Evolutionary conservation across 129 eudicot genomes (phyloP).

Genomic region (Saposhnikovia divaricata): DNA sequence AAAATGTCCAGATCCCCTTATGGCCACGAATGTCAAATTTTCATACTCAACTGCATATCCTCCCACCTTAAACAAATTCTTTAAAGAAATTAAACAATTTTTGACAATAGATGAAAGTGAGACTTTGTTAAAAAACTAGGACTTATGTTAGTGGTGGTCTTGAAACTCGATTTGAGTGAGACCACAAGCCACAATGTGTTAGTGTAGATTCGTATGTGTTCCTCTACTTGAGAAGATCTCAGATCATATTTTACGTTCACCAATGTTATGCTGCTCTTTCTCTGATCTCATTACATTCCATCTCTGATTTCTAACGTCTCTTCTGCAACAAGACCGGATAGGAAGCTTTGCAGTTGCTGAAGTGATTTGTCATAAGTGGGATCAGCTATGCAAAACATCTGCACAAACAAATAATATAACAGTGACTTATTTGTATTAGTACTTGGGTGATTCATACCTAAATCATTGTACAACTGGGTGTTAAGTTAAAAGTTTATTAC

Average conservation of each 20-base stretch:
- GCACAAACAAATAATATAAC: conserved; percentile 13
- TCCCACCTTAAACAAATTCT: conserved; percentile 28
- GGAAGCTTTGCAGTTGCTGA: conserved; percentile 87
- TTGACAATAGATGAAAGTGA: no score
- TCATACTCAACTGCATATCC: conserved; percentile 42
- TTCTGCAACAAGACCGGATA: conserved; percentile 75
- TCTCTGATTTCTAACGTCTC: conserved; percentile 87
- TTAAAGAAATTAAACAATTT: no score
- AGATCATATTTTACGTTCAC: no score
- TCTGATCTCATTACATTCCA: conserved; percentile 34
- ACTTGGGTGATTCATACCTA: background rate
- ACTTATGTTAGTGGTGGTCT: no score
- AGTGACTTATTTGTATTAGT: background rate
- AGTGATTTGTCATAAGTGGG: conserved; percentile 89
- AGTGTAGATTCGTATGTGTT: no score
- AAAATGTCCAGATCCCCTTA: conserved; percentile 58
- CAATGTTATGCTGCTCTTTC: no score
- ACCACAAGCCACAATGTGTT: no score
- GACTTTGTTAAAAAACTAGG: no score
- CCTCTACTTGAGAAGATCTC: no score
- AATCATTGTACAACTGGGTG: background rate
- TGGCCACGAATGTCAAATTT: conserved; percentile 42
- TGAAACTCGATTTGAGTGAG: no score
- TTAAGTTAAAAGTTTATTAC: conserved; percentile 25
- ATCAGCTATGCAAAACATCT: conserved; percentile 87